A percentile compares a stretch with the other conserved stretches of the same genome.
These are phyloP conservation scores for Tilletiopsis washingtonensis DNA, from an alignment of 1,284 basidiomycete genomes.

Conservation along the genomic window DNA sequence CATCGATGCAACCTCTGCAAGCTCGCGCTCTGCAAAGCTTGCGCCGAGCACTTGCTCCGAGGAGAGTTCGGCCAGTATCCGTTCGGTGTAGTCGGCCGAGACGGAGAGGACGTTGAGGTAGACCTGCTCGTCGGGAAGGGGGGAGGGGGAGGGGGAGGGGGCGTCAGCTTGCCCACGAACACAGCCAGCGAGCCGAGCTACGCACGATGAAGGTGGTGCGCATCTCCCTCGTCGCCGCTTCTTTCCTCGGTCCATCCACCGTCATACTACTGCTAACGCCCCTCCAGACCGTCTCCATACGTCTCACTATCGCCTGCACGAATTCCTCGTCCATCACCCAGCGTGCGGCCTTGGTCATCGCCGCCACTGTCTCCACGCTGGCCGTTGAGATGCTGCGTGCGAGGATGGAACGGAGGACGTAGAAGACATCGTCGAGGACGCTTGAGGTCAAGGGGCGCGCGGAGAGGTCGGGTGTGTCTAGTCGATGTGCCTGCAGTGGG, in stretches of 20 bases:
- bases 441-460: constrained; percentile 33
- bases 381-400: constrained; percentile 35
- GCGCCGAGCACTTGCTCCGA: constrained; percentile 3
- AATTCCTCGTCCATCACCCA: constrained; percentile 34
- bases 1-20: constrained; percentile 3
- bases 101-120: constrained; percentile 42
- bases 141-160: neutral
- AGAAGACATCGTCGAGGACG: constrained; percentile 44
- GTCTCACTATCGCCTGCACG: constrained; percentile 36
- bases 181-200: neutral
- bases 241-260: constrained; percentile 42
- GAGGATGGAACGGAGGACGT: constrained; percentile 37
- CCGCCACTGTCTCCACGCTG: constrained; percentile 16
- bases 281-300: constrained; percentile 39
- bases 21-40: constrained; percentile 1
- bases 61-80: constrained; percentile 28
- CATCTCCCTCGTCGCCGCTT: constrained; percentile 42
- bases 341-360: constrained; percentile 18
- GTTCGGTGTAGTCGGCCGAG: constrained; percentile 31
- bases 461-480: constrained; percentile 22
- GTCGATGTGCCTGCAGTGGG: constrained; percentile 7
- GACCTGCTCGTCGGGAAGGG: constrained; percentile 6
- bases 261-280: constrained; percentile 26
- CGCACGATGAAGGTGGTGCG: constrained; percentile 27
- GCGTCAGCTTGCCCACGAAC: neutral